Conservation (phyloP, 306 rosid species). For the Cicer cuneatum region DNA sequence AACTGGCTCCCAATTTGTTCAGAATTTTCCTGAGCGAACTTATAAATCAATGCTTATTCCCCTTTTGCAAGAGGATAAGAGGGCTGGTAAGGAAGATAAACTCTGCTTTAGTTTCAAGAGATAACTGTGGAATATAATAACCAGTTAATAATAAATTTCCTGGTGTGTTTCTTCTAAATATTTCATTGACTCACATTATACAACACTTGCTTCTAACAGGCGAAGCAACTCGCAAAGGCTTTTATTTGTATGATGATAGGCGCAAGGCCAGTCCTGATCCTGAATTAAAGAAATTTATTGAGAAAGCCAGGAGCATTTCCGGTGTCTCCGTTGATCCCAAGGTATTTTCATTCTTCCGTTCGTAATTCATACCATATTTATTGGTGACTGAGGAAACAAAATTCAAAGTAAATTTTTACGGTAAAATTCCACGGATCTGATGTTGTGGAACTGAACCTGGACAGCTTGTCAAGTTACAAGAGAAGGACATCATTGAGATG, state of each 20-base stretch:
- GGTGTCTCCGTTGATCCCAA: conserved; percentile 72
- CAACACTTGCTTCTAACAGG: conserved; percentile 56
- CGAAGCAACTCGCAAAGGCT: conserved; percentile 79
- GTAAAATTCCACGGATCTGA: conserved; percentile 24
- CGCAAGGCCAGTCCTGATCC: conserved; percentile 88
- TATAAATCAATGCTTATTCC: conserved; percentile 87
- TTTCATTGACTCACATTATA: conserved; percentile 21
- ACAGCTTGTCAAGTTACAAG: conserved; percentile 77
- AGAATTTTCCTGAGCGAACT: conserved; percentile 75
- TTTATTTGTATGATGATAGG: conserved; percentile 74
- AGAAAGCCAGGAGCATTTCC: conserved; percentile 79
- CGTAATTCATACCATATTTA: conserved; percentile 19
- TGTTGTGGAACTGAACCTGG: conserved; percentile 43
- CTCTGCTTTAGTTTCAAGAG: conserved; percentile 28
- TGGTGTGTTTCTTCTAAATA: conserved; percentile 18
- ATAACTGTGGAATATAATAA: conserved; percentile 27
- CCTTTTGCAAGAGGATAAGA: conserved; percentile 85
- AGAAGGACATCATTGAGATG: conserved; percentile 91
- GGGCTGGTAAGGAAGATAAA: conserved; percentile 65
- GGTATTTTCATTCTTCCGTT: conserved; percentile 55
- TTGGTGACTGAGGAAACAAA: conserved; percentile 4
- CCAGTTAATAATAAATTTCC: conserved; percentile 1
- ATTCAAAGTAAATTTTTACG: conserved; percentile 7
- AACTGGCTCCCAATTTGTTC: conserved; percentile 64
- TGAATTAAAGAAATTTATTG: conserved; percentile 78